Evolutionary conservation across 2,329 filamentous ascomycete species (phyloP), one percentile per base, ranked within the genome.

Genomic region (Xylaria sp.): DNA sequence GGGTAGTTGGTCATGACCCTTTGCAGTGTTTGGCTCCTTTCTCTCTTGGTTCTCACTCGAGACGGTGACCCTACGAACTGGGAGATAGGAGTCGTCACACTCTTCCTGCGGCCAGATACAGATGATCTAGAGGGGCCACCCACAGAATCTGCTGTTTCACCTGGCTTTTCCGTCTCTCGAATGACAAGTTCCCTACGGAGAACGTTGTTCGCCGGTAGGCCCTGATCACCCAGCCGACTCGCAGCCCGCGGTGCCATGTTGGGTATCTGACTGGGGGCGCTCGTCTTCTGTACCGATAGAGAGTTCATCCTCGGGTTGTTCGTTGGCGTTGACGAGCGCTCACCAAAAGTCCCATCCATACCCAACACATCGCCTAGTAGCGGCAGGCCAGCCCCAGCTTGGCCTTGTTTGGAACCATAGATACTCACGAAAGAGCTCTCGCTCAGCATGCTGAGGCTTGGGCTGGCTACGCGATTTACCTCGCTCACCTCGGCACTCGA

Each of bases 341-440:
- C 66, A 27, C 51, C 33, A 51, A 68, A 58, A 44, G 65, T 70
- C 8, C 69, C 69, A 54, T 72, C 68, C 63, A 70, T 66, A 13
- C 62, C 67, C 29, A 44, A 62, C 27, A 54, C 33, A 54, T 69
- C 65, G 21, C 67, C 67, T 27, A 65, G 27, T 9, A 62, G 59
- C 38, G 52, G 62, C 13, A 66, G 57, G 8, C 52, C 65, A 43
- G 35, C 25, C 13, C 61, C 65, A 21, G 67, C 63, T 40, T 56
- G 59, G 21, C 46, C 62, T 19, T 68, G 63, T 53, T 71, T 72
- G 15, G 67, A 54, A 40, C 87, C 87, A 57, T 90, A 90, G 0
- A 90, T 78, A 67, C 87, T 90, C 21, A 84, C 67, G 67, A 90
- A 89, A 0, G 87, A 90, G 71, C 87, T 89, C 72, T 90, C 87